Percentiles rank a stretch among this genome's conserved stretches.
These are phyloP conservation scores for Royoungia palumana DNA, from an alignment of 768 basidiomycete species.

Conservation along the genomic window DNA sequence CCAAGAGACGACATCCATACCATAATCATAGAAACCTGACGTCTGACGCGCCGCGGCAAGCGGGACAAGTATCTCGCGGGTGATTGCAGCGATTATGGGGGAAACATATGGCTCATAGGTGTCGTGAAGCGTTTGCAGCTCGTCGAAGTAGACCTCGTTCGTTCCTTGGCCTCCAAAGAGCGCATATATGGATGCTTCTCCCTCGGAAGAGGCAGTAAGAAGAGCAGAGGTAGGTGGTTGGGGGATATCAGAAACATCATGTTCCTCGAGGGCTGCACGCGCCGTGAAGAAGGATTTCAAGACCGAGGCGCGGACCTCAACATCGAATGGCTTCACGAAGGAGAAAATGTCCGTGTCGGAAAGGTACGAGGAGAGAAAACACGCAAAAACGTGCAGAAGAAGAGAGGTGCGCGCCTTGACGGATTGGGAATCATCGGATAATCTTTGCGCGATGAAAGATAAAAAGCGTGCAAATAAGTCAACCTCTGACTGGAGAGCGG, in stretches of 20 bases:
- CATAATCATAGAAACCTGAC: conserved; percentile 69
- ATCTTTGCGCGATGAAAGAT: conserved; percentile 63
- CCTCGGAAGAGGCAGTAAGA: conserved; percentile 55
- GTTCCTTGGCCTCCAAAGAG: conserved; percentile 97
- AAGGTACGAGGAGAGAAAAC: conserved; percentile 79
- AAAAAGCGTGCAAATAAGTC: conserved; percentile 85
- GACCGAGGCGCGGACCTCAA: conserved; percentile 72
- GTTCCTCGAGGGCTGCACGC: conserved; percentile 62
- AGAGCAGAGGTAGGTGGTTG: conserved; percentile 63
- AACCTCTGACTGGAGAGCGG: conserved; percentile 61
- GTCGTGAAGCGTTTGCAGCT: conserved; percentile 87
- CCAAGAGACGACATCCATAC: conserved; percentile 83
- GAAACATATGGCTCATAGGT: conserved; percentile 86
- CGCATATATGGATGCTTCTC: conserved; percentile 78
- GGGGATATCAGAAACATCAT: conserved; percentile 54
- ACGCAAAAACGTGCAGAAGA: conserved; percentile 68
- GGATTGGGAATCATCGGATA: conserved; percentile 54
- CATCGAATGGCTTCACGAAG: conserved; percentile 69
- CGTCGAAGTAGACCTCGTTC: conserved; percentile 98
- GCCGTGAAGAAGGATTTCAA: conserved; percentile 79
- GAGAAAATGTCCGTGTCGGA: conserved; percentile 74
- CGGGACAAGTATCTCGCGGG: conserved; percentile 65
- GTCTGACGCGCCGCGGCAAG: conserved; percentile 57
- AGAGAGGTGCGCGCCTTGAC: conserved; percentile 55
- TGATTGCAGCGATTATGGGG: conserved; percentile 62